Base-by-base conservation (phyloP, 2,329 filamentous ascomycete genomes). In the Xylariaceae sp. region DNA sequence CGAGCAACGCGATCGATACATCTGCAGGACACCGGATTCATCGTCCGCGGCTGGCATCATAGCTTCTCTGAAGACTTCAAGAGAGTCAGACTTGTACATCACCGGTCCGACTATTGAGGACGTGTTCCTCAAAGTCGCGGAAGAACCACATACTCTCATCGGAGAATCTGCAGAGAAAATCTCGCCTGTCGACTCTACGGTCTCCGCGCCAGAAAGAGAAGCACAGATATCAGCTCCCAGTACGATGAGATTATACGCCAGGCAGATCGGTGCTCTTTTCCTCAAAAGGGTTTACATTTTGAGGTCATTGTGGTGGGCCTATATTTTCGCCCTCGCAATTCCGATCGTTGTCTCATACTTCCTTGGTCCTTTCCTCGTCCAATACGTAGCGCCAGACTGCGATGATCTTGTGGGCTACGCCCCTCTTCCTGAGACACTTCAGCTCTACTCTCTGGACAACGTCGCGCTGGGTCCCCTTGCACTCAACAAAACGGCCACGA, bases 21-120 rank as follows among this genome's bases (percentile, higher is more conserved):
- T 81, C 11, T 85, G 80, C 59, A 75, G 74, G 31, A 72, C 83
- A 7, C 66, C 73, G 2, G 71, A 78, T 51, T 83, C 81, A 2
- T 70, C 75, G 10, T 70, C 75, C 19, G 80, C 81, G 1, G 76
- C 80, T 4, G 62, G 66, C 0, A 77, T 83, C 41, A 73, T 85
- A n/a, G 66, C 71, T 9, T 66, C 71, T 27, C 67, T 86, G 9
- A 77, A 84, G 57, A 65, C 70, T 11, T 67, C 75, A 12, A 76
- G 76, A 1, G 69, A 84, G 36, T 71, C 72, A 31, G 77, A 85
- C 44, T 83, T 85, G 56, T 78, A 82, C 49, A 77, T 86, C 53
- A 78, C 77, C 47, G 83, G 82, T 11, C 1, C 83, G 2, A 84
- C 81, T 0, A 80, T 87, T 18, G 83, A 86, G 59, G 82, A 86